phyloP scores from a whole-genome alignment of 140 eudicot genomes.

The Senecio squalidus region DNA sequence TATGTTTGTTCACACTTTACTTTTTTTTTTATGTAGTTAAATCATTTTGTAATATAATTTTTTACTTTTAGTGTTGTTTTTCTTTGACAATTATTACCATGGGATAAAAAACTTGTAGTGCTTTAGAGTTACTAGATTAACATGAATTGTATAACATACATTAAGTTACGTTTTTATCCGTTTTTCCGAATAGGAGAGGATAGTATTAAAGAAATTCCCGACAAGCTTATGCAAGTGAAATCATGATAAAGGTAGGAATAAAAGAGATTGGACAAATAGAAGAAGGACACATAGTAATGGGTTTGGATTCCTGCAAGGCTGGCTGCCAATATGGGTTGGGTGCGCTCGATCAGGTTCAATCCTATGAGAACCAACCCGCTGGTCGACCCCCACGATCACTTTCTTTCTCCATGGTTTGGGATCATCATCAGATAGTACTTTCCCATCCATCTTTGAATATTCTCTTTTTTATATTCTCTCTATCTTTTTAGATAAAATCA shows the following conservation, averaged over 20 bases:
- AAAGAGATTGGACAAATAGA: conserved; percentile 13
- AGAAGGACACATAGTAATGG: conserved; percentile 18
- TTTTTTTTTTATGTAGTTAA: too few species aligned
- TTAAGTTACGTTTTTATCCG: too few species aligned
- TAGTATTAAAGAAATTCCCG: conserved; percentile 27
- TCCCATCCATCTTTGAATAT: conserved; percentile 16
- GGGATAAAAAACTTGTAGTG: too few species aligned
- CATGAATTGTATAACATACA: too few species aligned
- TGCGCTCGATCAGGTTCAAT: conserved; percentile 1
- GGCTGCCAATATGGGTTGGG: conserved; percentile 29
- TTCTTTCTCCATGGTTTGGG: too few species aligned
- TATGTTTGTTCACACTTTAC: too few species aligned
- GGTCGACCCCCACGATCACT: background rate
- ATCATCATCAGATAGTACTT: too few species aligned
- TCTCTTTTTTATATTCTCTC: background rate
- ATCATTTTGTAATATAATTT: too few species aligned
- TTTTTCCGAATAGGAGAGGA: conserved; percentile 12
- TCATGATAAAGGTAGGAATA: conserved; percentile 19
- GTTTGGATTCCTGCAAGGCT: conserved; percentile 33
- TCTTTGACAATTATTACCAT: too few species aligned
- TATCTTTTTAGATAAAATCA: background rate
- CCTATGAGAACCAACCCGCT: conserved; percentile 19
- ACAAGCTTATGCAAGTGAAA: conserved; percentile 28
- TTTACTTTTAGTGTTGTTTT: too few species aligned
- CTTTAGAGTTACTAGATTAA: too few species aligned